Conservation (phyloP, 805 yeast species). For the Saccharomyces jurei region DNA sequence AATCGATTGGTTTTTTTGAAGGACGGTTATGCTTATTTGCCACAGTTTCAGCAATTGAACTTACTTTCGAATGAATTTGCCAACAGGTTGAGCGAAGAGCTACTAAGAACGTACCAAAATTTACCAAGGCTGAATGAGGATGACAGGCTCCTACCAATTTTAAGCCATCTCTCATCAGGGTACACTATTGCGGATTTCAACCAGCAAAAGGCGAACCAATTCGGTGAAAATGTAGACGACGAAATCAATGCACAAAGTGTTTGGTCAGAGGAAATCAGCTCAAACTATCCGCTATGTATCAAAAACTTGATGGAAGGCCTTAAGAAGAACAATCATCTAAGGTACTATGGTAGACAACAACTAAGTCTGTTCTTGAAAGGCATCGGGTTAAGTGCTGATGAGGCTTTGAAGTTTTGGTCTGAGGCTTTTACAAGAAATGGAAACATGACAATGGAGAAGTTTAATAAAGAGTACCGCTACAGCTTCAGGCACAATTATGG, state of each 20-base stretch:
- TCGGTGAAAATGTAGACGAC: slow-evolving; percentile 29
- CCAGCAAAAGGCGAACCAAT: slow-evolving; percentile 27
- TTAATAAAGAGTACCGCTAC: slow-evolving; percentile 82
- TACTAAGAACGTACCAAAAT: slow-evolving; percentile 64
- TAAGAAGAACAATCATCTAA: slow-evolving; percentile 57
- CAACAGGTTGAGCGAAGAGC: slow-evolving; percentile 40
- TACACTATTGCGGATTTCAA: slow-evolving; percentile 49
- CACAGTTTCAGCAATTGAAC: slow-evolving; percentile 69
- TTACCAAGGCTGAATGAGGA: slow-evolving; percentile 86
- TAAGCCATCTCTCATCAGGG: slow-evolving; percentile 69
- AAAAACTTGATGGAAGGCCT: slow-evolving; percentile 57
- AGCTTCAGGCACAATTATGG: slow-evolving; percentile 87
- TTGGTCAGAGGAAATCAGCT: slow-evolving; percentile 42
- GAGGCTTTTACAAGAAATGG: slow-evolving; percentile 54
- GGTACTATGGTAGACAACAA: slow-evolving; percentile 79
- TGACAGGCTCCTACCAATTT: slow-evolving; percentile 76
- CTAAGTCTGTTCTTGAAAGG: slow-evolving; percentile 79
- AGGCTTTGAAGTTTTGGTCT: slow-evolving; percentile 81
- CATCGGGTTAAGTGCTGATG: slow-evolving; percentile 79
- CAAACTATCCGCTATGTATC: slow-evolving; percentile 81
- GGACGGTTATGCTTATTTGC: slow-evolving; percentile 75
- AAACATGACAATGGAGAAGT: slow-evolving; percentile 56
- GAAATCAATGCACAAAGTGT: slow-evolving; percentile 59
- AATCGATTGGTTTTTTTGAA: slow-evolving; percentile 60
- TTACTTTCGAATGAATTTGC: slow-evolving; percentile 64